Conservation (phyloP, 495 filamentous ascomycete genomes). For the Lepidopterella palustris region DNA sequence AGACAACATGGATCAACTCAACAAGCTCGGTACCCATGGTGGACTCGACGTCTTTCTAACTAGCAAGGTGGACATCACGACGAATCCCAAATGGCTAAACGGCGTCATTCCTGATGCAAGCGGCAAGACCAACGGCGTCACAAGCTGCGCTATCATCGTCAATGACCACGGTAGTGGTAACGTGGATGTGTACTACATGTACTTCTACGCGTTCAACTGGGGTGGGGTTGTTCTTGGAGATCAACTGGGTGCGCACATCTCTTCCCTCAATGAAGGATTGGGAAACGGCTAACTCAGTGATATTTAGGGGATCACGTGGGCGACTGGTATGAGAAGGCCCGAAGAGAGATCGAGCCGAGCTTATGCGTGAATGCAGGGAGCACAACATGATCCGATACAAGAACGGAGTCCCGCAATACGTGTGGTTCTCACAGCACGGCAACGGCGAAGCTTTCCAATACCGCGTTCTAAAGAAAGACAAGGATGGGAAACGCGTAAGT, state of each 20-base stretch:
- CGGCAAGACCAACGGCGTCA: slow-evolving; percentile 42
- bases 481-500: slow-evolving; percentile 16
- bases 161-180: slow-evolving; percentile 48
- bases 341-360: neutral
- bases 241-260: slow-evolving; percentile 10
- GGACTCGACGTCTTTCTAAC: slow-evolving; percentile 52
- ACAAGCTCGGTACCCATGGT: slow-evolving; percentile 33
- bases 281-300: slow-evolving; percentile 29
- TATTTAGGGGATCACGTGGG: slow-evolving; percentile 53
- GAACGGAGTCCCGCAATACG: slow-evolving; percentile 48
- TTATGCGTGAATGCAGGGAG: slow-evolving; percentile 37
- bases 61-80: slow-evolving; percentile 49
- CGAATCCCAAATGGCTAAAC: slow-evolving; percentile 48
- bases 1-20: slow-evolving; percentile 49
- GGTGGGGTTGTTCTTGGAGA: slow-evolving; percentile 26
- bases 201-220: slow-evolving; percentile 59
- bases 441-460: slow-evolving; percentile 59
- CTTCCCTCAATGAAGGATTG: neutral
- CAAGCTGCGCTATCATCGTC: slow-evolving; percentile 48
- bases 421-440: slow-evolving; percentile 60
- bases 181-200: slow-evolving; percentile 62
- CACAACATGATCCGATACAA: slow-evolving; percentile 63
- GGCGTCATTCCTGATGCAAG: slow-evolving; percentile 38
- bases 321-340: slow-evolving; percentile 41
- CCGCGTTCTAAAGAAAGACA: slow-evolving; percentile 45